These are phyloP conservation scores for Xerocomellus intermedius DNA, from an alignment of 768 basidiomycete species.

Conservation along the genomic window DNA sequence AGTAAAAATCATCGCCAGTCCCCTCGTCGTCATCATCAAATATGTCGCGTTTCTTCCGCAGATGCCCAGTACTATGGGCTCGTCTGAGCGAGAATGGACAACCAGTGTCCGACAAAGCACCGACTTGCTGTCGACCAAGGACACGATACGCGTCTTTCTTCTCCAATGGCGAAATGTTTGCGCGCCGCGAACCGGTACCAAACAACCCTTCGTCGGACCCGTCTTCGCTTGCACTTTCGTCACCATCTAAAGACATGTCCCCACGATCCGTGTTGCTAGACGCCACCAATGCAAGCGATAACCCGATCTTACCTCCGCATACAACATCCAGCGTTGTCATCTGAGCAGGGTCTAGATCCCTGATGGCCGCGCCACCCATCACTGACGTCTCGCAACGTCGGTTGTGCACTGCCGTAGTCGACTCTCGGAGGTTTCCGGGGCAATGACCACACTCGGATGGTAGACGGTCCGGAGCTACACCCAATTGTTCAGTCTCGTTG, in stretches of 20 bases:
- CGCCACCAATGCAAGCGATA: not conserved
- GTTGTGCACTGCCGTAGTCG: not conserved
- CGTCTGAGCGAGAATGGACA: not conserved
- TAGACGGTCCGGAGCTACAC: not conserved
- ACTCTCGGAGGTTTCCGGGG: not conserved
- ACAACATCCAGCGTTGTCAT: not conserved
- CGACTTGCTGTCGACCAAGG: not conserved
- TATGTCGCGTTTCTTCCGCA: not conserved
- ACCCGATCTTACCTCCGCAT: not conserved
- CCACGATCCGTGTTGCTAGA: not conserved
- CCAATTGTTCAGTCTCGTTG: not conserved
- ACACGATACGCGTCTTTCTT: not conserved
- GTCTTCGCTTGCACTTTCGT: not conserved
- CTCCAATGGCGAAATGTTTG: not conserved
- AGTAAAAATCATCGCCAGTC: constrained; percentile 1
- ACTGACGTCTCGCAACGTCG: not conserved
- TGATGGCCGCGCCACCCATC: not conserved
- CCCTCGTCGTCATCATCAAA: constrained; percentile 1
- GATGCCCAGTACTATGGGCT: not conserved
- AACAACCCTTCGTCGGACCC: not conserved
- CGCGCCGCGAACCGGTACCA: not conserved
- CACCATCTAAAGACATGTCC: not conserved
- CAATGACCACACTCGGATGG: no score
- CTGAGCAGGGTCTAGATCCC: not conserved
- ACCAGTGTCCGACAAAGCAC: not conserved